Evolutionary conservation across 2,329 filamentous ascomycete species (phyloP), one percentile per base, ranked within the genome.

Genomic region (Tolypocladium paradoxum): DNA sequence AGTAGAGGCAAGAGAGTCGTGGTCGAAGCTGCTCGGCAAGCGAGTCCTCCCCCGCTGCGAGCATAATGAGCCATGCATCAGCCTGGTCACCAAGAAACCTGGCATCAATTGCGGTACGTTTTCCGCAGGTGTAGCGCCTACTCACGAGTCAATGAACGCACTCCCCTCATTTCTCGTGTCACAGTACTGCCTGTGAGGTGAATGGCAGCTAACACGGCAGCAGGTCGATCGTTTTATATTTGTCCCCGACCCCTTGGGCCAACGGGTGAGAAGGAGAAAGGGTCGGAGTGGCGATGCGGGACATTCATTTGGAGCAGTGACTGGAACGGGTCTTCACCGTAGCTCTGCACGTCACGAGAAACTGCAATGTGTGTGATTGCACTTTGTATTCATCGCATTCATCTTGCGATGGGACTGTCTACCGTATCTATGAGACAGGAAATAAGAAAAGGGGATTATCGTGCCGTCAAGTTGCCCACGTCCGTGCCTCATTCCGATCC

Each of bases 61-160:
- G 48, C 93, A 99, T 64, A 76, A 83, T 51, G 91, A 97, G 61
- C 87, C 88, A 3, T 97, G 93, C 68, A 87, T 90, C 58, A 88
- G 78, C 58, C 73, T 92, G 50, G 79, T 84, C 20, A 96, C 91
- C 1, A 96, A 92, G 73, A 97, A 97, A 65, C 77, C 89, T 0
- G 93, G 93, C 1, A 73, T 88, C 57, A 99, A 97, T 63, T 85
- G 65, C 70, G 92, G 76, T 80, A 71, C 63, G 76, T 71, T 22
- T n/a, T 12, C 16, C 11, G 16, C 33, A 34, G 20, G 4, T 9
- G 8, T 36, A 12, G n/a, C n/a, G 22, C 20, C 14, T 8, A 6
- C 6, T 4, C 24, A 18, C 20, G 20, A 40, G 38, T 24, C 24
- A 45, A 34, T 34, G 45, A 16, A 2, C 29, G 7, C 16, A 6